phyloP scores from a whole-genome alignment of 2,329 filamentous ascomycete genomes.

The Alternaria angustiovoidea region DNA sequence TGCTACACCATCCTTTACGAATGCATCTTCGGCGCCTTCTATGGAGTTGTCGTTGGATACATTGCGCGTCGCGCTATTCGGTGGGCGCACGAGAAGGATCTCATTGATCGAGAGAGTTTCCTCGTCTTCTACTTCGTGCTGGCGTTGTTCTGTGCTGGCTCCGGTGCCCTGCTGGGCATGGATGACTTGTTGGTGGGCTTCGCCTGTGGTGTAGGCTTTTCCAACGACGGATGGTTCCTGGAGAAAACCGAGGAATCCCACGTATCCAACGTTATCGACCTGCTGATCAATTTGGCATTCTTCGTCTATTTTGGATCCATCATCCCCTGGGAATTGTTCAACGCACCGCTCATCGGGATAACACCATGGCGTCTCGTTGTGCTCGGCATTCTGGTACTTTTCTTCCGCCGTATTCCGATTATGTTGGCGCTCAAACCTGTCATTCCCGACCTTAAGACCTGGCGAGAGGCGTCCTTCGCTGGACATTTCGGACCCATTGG shows the following conservation, averaged over 20 bases:
- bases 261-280: slow-evolving; percentile 98
- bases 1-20: slow-evolving; percentile 92
- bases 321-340: slow-evolving; percentile 94
- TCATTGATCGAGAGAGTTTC: slow-evolving; percentile 96
- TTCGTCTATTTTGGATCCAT: slow-evolving; percentile 98
- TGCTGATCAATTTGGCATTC: slow-evolving; percentile 95
- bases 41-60: slow-evolving; percentile 87
- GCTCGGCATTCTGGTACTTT: slow-evolving; percentile 88
- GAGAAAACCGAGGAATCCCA: slow-evolving; percentile 98
- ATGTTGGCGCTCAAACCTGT: slow-evolving; percentile 91
- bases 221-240: slow-evolving; percentile 98
- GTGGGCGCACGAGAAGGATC: slow-evolving; percentile 79
- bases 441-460: slow-evolving; percentile 97
- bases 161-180: slow-evolving; percentile 87
- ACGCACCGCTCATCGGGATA: slow-evolving; percentile 73
- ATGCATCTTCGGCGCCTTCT: slow-evolving; percentile 90
- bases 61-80: slow-evolving; percentile 90
- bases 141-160: slow-evolving; percentile 93
- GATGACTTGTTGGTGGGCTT: slow-evolving; percentile 96
- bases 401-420: slow-evolving; percentile 94
- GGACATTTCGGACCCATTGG: slow-evolving; percentile 98
- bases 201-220: slow-evolving; percentile 95
- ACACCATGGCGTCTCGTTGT: slow-evolving; percentile 91
- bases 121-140: slow-evolving; percentile 98
- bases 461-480: slow-evolving; percentile 95